Evolutionary conservation across 2,329 filamentous ascomycete species (phyloP).

Genomic region (Clarireedia hainanense): DNA sequence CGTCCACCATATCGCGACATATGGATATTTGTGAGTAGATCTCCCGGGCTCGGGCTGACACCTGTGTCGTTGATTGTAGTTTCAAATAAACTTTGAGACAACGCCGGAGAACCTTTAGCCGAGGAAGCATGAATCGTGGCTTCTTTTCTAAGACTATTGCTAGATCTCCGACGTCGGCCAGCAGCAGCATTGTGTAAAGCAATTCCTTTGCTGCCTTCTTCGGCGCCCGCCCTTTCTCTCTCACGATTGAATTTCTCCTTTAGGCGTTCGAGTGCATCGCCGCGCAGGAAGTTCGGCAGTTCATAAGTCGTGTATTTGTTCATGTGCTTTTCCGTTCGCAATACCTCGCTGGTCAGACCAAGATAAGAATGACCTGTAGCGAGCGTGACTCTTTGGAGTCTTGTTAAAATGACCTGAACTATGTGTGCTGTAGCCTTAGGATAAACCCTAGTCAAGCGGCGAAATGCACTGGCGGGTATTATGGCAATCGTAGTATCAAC

Average conservation of each 20-base stretch:
- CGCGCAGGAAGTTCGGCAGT: slow-evolving; percentile 81
- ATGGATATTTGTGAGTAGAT: slow-evolving; percentile 73
- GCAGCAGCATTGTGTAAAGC: slow-evolving; percentile 76
- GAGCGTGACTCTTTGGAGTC: slow-evolving; percentile 88
- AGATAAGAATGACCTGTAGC: slow-evolving; percentile 93
- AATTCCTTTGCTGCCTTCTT: slow-evolving; percentile 85
- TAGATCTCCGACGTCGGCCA: slow-evolving; percentile 62
- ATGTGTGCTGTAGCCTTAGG: slow-evolving; percentile 96
- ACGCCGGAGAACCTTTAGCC: slow-evolving; percentile 14
- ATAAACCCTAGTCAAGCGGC: slow-evolving; percentile 84
- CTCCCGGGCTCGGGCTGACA: slow-evolving; percentile 58
- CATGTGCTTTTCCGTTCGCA: slow-evolving; percentile 91
- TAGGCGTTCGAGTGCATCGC: slow-evolving; percentile 70
- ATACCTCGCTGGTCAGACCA: slow-evolving; percentile 81
- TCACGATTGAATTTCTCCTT: slow-evolving; percentile 92
- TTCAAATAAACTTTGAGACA: slow-evolving; percentile 26
- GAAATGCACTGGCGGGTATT: slow-evolving; percentile 93
- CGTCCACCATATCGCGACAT: slow-evolving; percentile 53
- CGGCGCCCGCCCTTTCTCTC: slow-evolving; percentile 69
- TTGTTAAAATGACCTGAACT: slow-evolving; percentile 91
- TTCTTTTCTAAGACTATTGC: slow-evolving; percentile 69
- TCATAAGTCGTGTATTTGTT: slow-evolving; percentile 87
- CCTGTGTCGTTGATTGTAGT: slow-evolving; percentile 24
- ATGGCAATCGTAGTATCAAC: slow-evolving; percentile 97
- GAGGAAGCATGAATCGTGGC: slow-evolving; percentile 58